These are phyloP conservation scores for Leptographium lundbergii DNA, from an alignment of 2,329 filamentous ascomycete species.

Conservation along the genomic window DNA sequence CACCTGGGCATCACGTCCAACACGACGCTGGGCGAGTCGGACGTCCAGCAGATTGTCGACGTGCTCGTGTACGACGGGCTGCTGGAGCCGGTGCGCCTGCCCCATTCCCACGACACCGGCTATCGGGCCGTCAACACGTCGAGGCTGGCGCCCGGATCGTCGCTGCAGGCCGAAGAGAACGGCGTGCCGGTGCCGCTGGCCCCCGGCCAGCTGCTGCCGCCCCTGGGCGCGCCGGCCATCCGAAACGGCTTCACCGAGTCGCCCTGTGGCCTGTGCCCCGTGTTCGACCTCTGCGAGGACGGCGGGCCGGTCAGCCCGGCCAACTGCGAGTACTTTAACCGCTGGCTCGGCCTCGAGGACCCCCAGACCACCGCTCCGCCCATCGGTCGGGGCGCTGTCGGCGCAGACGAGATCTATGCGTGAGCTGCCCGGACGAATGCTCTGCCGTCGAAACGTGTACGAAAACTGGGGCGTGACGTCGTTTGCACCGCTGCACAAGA, in stretches of 20 bases:
- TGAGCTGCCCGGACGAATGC: background rate
- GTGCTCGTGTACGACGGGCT: conserved; percentile 82
- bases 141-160: conserved; percentile 25
- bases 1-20: conserved; percentile 58
- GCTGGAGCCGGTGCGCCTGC: conserved; percentile 47
- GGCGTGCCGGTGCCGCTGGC: conserved; percentile 4
- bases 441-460: background rate
- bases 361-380: conserved; percentile 4
- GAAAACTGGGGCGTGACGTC: background rate
- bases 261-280: conserved; percentile 83
- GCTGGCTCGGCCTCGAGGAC: conserved; percentile 54
- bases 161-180: conserved; percentile 16
- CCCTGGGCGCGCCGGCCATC: conserved; percentile 26
- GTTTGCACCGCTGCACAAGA: background rate
- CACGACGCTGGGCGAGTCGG: conserved; percentile 55
- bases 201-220: conserved; percentile 5
- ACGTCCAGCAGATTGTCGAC: conserved; percentile 76
- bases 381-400: background rate
- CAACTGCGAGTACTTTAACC: conserved; percentile 83
- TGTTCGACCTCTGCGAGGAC: conserved; percentile 84
- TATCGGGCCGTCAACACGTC: conserved; percentile 40
- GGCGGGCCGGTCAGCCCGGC: conserved; percentile 81
- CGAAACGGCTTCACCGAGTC: conserved; percentile 73
- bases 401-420: background rate
- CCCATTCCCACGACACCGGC: conserved; percentile 30